A percentile compares a stretch with the other conserved stretches of the same genome.
phyloP scores from a whole-genome alignment of 177 flowering plant genomes.

The Vitis hybrid region DNA sequence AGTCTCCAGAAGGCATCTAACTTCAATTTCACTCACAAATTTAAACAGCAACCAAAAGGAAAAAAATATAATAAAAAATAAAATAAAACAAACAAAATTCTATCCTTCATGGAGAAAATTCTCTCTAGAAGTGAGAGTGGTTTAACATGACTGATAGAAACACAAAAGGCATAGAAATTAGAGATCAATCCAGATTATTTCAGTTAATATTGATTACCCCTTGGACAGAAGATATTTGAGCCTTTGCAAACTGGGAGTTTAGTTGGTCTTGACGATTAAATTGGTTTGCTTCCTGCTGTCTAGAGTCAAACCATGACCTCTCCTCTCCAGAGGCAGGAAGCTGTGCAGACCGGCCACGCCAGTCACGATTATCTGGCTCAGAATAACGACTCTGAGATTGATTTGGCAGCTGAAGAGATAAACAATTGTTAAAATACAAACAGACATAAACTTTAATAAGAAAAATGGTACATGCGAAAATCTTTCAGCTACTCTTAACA shows the following conservation, averaged over 20 bases:
- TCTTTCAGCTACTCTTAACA: neutral
- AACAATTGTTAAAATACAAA: neutral
- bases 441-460: too few species aligned
- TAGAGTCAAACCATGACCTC: constrained; percentile 65
- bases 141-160: neutral
- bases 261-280: constrained; percentile 57
- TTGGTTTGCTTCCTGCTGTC: constrained; percentile 52
- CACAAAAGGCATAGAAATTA: neutral
- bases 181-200: neutral
- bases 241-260: constrained; percentile 53
- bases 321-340: constrained; percentile 61
- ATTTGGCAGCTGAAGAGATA: constrained; percentile 34
- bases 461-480: neutral
- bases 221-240: constrained; percentile 50
- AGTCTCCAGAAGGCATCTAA: too few species aligned
- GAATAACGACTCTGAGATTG: constrained; percentile 71
- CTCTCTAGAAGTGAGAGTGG: neutral
- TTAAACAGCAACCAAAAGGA: too few species aligned
- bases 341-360: constrained; percentile 80
- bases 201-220: constrained; percentile 40
- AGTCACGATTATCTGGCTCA: constrained; percentile 89
- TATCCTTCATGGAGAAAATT: too few species aligned
- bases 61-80: too few species aligned
- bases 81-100: too few species aligned
- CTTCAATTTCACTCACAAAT: too few species aligned